phyloP scores from a whole-genome alignment of 2,329 filamentous ascomycete species.

The Fusarium ambrosium region DNA sequence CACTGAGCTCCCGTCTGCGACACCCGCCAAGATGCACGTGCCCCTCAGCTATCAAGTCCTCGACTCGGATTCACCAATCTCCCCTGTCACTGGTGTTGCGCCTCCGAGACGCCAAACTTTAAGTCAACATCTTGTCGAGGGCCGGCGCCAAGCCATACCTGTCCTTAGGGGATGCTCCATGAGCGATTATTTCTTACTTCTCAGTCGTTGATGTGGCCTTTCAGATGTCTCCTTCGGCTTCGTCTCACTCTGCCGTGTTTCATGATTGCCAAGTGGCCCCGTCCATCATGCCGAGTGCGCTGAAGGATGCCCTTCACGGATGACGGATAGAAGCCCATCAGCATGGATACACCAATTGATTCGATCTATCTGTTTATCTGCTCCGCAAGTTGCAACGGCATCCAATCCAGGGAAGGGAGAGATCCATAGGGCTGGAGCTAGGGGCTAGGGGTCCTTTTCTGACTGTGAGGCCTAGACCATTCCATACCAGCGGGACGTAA shows the following conservation, averaged over 20 bases:
- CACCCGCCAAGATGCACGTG: constrained; percentile 13
- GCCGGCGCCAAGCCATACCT: constrained; percentile 4
- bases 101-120: constrained; percentile 19
- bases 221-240: neutral
- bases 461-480: constrained; percentile 15
- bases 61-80: constrained; percentile 6
- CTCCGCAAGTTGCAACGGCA: neutral
- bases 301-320: neutral
- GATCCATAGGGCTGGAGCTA: constrained; percentile 14
- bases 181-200: neutral
- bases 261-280: constrained; percentile 1
- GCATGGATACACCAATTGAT: neutral
- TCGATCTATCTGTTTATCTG: neutral
- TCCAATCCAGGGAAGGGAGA: neutral
- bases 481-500: neutral
- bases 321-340: neutral
- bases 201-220: neutral
- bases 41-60: neutral
- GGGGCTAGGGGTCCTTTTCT: neutral
- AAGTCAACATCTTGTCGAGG: constrained; percentile 11
- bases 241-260: neutral
- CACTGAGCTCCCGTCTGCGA: neutral
- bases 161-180: neutral
- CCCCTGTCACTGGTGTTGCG: constrained; percentile 3
- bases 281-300: neutral